phyloP scores from a whole-genome alignment of 2,329 filamentous ascomycete genomes.

The Scedosporium apiospermum region DNA sequence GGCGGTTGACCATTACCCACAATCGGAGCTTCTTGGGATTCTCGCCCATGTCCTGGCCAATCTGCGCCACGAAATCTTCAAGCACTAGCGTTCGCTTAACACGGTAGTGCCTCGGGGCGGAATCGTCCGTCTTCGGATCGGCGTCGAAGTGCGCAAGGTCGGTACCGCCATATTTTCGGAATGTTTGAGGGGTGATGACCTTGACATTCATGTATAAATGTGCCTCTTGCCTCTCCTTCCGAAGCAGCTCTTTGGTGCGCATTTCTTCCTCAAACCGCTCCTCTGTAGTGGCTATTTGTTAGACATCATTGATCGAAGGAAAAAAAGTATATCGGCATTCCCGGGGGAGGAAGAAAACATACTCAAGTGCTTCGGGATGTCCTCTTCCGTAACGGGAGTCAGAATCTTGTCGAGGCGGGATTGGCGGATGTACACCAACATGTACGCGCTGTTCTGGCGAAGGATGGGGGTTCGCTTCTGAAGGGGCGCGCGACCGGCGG shows the following conservation, averaged over 20 bases:
- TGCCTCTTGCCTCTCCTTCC: slow-evolving; percentile 86
- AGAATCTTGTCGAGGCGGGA: slow-evolving; percentile 76
- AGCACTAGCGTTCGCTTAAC: slow-evolving; percentile 68
- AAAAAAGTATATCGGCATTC: not conserved
- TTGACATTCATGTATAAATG: slow-evolving; percentile 84
- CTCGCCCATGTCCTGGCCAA: slow-evolving; percentile 61
- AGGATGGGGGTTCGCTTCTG: slow-evolving; percentile 50
- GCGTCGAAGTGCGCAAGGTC: slow-evolving; percentile 67
- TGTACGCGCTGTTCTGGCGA: slow-evolving; percentile 81
- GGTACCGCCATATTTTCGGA: slow-evolving; percentile 71
- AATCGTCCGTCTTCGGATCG: slow-evolving; percentile 53
- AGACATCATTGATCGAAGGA: not conserved
- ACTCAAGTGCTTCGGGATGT: slow-evolving; percentile 77
- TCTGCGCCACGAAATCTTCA: slow-evolving; percentile 58
- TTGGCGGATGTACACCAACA: slow-evolving; percentile 95
- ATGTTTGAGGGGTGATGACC: slow-evolving; percentile 74
- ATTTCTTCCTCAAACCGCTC: slow-evolving; percentile 74
- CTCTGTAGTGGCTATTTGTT: slow-evolving; percentile 33
- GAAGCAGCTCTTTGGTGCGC: slow-evolving; percentile 61
- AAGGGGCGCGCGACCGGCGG: slow-evolving; percentile 34
- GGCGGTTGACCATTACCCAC: slow-evolving; percentile 97
- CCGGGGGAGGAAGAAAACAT: slow-evolving; percentile 20
- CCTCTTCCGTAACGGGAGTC: slow-evolving; percentile 61
- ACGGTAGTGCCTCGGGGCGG: slow-evolving; percentile 63
- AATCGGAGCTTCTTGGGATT: slow-evolving; percentile 66